Percentiles rank a stretch among this genome's conserved stretches.
Conservation (phyloP, 2,329 filamentous ascomycete genomes). For the Dactylellina cionopaga region DNA sequence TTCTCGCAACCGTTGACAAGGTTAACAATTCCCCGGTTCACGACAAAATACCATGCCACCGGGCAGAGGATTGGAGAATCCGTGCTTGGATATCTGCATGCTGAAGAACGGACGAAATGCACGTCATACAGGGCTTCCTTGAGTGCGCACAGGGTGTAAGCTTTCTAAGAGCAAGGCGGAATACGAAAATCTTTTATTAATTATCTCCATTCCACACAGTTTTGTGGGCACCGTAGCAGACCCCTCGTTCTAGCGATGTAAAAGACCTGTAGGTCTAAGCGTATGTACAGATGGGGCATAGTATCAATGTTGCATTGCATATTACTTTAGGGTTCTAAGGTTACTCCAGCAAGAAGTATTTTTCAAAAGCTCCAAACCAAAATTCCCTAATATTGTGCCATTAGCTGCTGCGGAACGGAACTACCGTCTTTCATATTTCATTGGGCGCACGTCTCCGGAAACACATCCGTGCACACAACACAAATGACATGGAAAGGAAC, state of each 20-base stretch:
- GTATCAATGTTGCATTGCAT: slow-evolving; percentile 14
- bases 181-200: slow-evolving; percentile 23
- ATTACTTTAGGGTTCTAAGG: background rate
- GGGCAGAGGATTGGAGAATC: background rate
- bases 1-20: slow-evolving; percentile 9
- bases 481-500: no score
- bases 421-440: no score
- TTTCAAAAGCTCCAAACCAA: no score
- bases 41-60: background rate
- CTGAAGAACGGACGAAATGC: slow-evolving; percentile 30
- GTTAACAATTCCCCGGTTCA: slow-evolving; percentile 7
- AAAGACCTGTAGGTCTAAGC: background rate
- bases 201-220: background rate
- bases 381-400: no score
- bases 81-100: background rate
- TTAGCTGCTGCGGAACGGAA: no score
- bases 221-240: background rate
- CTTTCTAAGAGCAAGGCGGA: slow-evolving; percentile 15
- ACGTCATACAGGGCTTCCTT: slow-evolving; percentile 37
- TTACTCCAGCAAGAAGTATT: no score
- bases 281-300: no score
- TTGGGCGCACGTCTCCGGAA: no score
- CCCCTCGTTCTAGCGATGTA: slow-evolving; percentile 1
- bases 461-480: no score
- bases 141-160: slow-evolving; percentile 13